Conservation (phyloP, 345 rosid genomes). For the Crucihimalaya himalaica region DNA sequence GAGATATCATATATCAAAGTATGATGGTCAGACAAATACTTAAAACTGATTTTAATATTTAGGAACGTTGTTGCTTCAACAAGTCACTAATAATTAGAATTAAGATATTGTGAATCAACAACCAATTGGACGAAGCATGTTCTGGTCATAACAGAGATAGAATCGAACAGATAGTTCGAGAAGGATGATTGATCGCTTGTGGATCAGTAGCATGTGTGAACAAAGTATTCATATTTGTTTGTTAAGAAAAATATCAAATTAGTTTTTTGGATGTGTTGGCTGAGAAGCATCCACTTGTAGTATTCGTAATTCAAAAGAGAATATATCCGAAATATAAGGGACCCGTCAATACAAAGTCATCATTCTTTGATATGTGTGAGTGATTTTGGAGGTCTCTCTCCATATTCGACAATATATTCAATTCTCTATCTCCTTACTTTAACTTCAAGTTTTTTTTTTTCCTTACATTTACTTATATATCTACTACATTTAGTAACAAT, state of each 20-base stretch:
- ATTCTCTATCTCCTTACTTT: conserved; percentile 6
- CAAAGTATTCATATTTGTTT: conserved; percentile 11
- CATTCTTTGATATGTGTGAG: conserved; percentile 19
- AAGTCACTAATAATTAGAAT: not conserved
- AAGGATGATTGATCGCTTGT: conserved; percentile 22
- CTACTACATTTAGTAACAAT: too few relatives aligned
- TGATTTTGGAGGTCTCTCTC: conserved; percentile 20
- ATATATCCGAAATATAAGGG: conserved; percentile 27
- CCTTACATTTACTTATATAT: too few relatives aligned
- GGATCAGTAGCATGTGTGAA: conserved; percentile 28
- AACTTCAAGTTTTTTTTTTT: conserved; percentile 8
- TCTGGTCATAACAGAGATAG: not conserved
- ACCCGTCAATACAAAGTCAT: conserved; percentile 28
- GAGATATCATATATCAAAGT: not conserved
- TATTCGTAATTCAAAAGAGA: conserved; percentile 33
- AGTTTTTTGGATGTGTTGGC: conserved; percentile 33
- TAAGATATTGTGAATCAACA: not conserved
- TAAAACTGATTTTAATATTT: not conserved
- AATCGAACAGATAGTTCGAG: conserved; percentile 6
- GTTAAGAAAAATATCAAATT: conserved; percentile 9
- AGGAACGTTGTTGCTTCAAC: conserved; percentile 18
- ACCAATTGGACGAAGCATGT: conserved; percentile 6
- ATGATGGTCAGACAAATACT: not conserved
- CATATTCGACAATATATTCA: conserved; percentile 14
- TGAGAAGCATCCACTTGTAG: conserved; percentile 30